Base-by-base conservation (phyloP, 768 basidiomycete genomes). In the Dictyophora rubrovolvata region DNA sequence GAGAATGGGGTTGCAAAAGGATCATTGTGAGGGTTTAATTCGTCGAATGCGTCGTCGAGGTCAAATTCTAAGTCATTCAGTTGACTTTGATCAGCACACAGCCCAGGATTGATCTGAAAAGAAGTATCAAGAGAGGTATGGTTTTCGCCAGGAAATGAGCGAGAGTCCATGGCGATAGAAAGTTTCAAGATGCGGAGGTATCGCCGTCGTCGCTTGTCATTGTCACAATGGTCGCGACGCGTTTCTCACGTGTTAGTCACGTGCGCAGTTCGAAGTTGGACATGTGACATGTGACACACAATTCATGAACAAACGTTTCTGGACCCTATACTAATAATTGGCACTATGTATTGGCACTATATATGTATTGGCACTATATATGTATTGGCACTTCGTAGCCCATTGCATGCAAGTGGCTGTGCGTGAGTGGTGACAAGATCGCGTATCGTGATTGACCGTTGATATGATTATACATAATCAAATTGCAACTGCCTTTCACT, bases 71-170 rank as follows among this genome's bases (percentile, higher is more conserved):
- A 67, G 47, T 68, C 46, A 23, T 46, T 33, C n/a, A 50, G 57
- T 36, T 23, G 57, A 21, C 70, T 71, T n/a, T 42, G 42, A 6
- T 69, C 64, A 8, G 70, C 69, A 3, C 6, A 16, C 21, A 49
- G 18, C 16, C 20, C 23, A 5, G 84, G 82, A 23, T 42, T 42
- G 2, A 85, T 75, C 63, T 83, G 75, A 63, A 81, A 79, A 16
- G 75, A 77, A 7, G 28, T 33, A 35, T 54, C 49, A 28, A 33
- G 48, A 1, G 47, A 5, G 33, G 66, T 42, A 77, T 79, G n/a
- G 69, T 64, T 37, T 7, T 62, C 78, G 74, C 22, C 55, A 49
- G n/a, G 46, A 33, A 46, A n/a, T 23, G 18, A 14, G 23, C 55
- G 23, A 21, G 12, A n/a, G 33, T 47, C 17, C 48, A 56, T 49